These are phyloP conservation scores for Begonia loranthoides DNA, from an alignment of 306 rosid species.

Conservation along the genomic window DNA sequence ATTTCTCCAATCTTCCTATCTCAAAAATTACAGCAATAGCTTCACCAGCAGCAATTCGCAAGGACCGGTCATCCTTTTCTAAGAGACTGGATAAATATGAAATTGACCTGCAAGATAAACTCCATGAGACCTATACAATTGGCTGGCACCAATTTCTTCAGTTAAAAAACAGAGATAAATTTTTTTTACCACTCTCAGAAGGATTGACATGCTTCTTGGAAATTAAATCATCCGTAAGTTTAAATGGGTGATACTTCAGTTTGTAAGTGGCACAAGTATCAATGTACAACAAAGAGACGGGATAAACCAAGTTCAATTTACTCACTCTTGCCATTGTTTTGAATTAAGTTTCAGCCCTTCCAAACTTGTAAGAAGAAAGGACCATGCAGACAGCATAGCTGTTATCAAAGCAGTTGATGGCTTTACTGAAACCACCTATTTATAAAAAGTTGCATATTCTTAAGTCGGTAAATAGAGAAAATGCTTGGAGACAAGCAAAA, in stretches of 20 bases:
- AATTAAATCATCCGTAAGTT: too few relatives aligned
- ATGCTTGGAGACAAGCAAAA: too few relatives aligned
- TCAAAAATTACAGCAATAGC: constrained; percentile 87
- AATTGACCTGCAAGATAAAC: constrained; percentile 48
- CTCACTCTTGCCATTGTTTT: constrained; percentile 80
- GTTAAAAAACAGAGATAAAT: too few relatives aligned
- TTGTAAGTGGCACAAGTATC: too few relatives aligned
- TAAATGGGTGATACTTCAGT: too few relatives aligned
- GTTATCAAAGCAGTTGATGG: constrained; percentile 51
- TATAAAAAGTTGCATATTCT: constrained; percentile 3
- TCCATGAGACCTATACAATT: neutral
- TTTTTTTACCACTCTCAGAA: too few relatives aligned
- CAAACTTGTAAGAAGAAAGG: constrained; percentile 80
- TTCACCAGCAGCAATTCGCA: constrained; percentile 94
- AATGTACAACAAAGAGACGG: neutral
- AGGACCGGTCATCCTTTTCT: constrained; percentile 79
- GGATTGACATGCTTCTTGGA: too few relatives aligned
- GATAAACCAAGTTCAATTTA: constrained; percentile 4
- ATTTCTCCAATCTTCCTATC: constrained; percentile 50
- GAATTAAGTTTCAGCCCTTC: constrained; percentile 47
- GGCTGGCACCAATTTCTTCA: neutral
- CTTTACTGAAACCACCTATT: constrained; percentile 62
- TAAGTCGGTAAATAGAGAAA: too few relatives aligned
- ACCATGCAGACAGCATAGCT: constrained; percentile 71
- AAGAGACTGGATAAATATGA: constrained; percentile 66